A percentile compares a stretch with the other conserved stretches of the same genome.
Evolutionary conservation across 1,284 basidiomycete genomes (phyloP).

Genomic region (Ustilago esculenta): DNA sequence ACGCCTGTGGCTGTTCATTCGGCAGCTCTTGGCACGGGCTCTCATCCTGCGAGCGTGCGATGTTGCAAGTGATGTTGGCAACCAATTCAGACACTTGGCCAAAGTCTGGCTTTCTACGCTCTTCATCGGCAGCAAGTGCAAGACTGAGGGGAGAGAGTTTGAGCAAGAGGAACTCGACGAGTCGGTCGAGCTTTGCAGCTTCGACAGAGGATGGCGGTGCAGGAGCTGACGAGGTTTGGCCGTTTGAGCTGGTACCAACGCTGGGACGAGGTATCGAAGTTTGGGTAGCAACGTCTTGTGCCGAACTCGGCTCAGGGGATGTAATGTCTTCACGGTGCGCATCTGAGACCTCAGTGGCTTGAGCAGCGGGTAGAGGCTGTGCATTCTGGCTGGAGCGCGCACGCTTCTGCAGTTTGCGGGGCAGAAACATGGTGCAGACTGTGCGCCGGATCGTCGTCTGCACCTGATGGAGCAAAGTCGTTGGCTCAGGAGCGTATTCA

Average conservation of each 20-base stretch:
- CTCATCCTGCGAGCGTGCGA: background rate
- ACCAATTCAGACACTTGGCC: background rate
- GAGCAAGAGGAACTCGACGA: constrained; percentile 18
- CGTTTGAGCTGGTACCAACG: background rate
- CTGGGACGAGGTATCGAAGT: too few relatives aligned
- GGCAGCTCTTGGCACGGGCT: background rate
- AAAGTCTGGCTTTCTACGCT: background rate
- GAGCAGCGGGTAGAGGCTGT: too few relatives aligned
- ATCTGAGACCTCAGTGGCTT: too few relatives aligned
- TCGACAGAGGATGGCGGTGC: background rate
- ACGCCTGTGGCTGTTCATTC: background rate
- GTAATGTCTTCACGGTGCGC: too few relatives aligned
- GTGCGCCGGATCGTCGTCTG: too few relatives aligned
- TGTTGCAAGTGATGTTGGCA: background rate
- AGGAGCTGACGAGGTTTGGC: background rate
- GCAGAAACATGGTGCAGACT: constrained; percentile 20
- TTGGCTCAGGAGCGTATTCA: too few relatives aligned
- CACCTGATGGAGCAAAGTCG: too few relatives aligned
- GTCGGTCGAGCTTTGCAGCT: constrained; percentile 23
- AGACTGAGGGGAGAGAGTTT: constrained; percentile 14
- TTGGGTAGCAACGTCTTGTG: too few relatives aligned
- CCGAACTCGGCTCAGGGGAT: too few relatives aligned
- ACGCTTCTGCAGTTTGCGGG: constrained; percentile 33
- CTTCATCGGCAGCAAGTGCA: background rate
- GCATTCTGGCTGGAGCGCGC: background rate